Base-by-base conservation (phyloP, 1,284 basidiomycete species). In the Macrocybe sp. region DNA sequence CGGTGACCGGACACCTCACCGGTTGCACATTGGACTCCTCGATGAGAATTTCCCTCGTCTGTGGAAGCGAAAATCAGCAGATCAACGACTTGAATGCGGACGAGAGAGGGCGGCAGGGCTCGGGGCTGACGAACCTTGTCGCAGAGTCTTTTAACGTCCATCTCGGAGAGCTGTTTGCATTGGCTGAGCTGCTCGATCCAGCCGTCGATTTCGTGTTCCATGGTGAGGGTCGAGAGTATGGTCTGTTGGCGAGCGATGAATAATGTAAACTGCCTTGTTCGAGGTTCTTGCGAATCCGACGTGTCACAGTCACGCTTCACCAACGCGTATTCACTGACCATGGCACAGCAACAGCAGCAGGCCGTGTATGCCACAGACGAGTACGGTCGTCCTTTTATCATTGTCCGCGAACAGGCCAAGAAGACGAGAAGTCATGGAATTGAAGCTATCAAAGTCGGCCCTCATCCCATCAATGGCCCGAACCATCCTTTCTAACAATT, bases 1-100 rank as follows among this genome's bases (percentile, higher is more conserved):
- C 93, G 37, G 93, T 97, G 56, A 97, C 93, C 41, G 93, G 96
- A 75, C 96, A 99, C 68, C 92, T 81, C 49, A 99, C 96, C 37
- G 95, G 94, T 72, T 99, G 96, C 3, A 97, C 94, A 66, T 97
- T 97, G 28, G 91, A 94, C 73, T 97, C 93, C 64, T 95, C 93
- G 83, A 97, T 94, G 65, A 99, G 71, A 58, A 99, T 95, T 74
- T 98, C 95, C 64, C 95, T 83, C 48, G 96, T 94, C 95, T 97
- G 65, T 37, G 12, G 12, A 10, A 50, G 55, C 48, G 52, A 39
- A 45, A 41, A 52, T 50, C 50, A 50, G 51, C 36, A 55, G 56
- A 53, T 59, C 55, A 55, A 49, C 50, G 31, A 28, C 45, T 41
- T 43, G 51, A 47, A 49, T 44, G 62, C 47, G 45, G 48, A 49